These are phyloP conservation scores for Candida quercuum DNA, from an alignment of 805 yeast species.

Conservation along the genomic window DNA sequence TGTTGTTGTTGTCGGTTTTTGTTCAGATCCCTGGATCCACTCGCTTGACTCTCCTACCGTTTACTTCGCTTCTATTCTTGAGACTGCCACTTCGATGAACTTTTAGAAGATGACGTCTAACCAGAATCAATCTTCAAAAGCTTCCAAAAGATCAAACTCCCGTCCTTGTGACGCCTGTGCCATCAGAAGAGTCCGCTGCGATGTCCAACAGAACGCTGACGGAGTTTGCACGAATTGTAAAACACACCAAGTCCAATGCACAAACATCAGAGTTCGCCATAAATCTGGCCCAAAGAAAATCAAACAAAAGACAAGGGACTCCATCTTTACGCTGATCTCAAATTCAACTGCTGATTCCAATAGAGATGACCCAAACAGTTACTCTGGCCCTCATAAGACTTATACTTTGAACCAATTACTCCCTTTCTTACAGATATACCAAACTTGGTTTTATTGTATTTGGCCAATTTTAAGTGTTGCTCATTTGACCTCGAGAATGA, in stretches of 20 bases:
- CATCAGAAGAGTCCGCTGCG: constrained; percentile 22
- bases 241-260: constrained; percentile 19
- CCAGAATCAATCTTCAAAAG: background rate
- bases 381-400: background rate
- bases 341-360: background rate
- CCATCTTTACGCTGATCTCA: constrained; percentile 9
- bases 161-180: constrained; percentile 25
- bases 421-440: constrained; percentile 20
- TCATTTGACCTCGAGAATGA: constrained; percentile 11
- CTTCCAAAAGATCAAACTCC: constrained; percentile 5
- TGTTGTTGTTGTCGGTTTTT: too few species aligned
- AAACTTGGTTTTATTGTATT: constrained; percentile 23
- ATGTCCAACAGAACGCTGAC: constrained; percentile 9
- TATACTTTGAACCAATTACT: constrained; percentile 16
- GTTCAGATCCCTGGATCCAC: too few species aligned
- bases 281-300: constrained; percentile 22
- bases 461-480: constrained; percentile 22
- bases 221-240: constrained; percentile 19
- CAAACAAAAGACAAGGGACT: constrained; percentile 18
- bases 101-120: background rate
- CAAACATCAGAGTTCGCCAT: constrained; percentile 19
- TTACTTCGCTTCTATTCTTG: too few species aligned
- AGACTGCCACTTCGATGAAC: too few species aligned
- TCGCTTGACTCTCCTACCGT: too few species aligned
- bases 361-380: background rate